Evolutionary conservation across 345 rosid species (phyloP).

Genomic region (Eutrema japonicum): DNA sequence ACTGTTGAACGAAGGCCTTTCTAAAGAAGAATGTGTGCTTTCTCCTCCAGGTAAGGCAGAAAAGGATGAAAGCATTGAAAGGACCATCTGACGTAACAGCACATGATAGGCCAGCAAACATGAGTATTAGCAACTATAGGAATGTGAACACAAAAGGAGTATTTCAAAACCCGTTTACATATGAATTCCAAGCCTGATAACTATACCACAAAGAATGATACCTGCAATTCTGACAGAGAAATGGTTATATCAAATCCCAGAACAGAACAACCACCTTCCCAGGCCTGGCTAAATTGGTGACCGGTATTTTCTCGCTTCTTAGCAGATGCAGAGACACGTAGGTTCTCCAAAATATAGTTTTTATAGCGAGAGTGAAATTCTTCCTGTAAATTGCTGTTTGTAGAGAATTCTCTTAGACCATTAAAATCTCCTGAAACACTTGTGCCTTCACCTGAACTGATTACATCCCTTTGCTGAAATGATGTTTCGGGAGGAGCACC

Average conservation of each 20-base stretch:
- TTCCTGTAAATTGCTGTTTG: conserved; percentile 37
- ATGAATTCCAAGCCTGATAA: conserved; percentile 10
- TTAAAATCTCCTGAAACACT: conserved; percentile 46
- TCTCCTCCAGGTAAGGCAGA: conserved; percentile 50
- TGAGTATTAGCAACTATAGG: conserved; percentile 23
- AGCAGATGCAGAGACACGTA: conserved; percentile 55
- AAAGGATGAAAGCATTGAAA: conserved; percentile 63
- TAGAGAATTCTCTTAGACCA: conserved; percentile 37
- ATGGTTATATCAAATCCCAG: conserved; percentile 72
- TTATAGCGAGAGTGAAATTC: conserved; percentile 47
- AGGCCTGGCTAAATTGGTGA: conserved; percentile 50
- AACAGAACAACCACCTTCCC: conserved; percentile 73
- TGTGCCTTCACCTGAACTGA: conserved; percentile 48
- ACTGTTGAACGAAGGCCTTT: conserved; percentile 46
- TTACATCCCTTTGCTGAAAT: conserved; percentile 46
- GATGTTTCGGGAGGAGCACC: conserved; percentile 47
- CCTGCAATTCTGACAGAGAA: conserved; percentile 78
- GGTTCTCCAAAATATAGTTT: conserved; percentile 67
- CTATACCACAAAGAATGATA: conserved; percentile 37
- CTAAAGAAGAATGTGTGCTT: conserved; percentile 42
- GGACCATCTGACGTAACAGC: conserved; percentile 63
- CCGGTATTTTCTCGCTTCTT: conserved; percentile 51
- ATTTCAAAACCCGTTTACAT: conserved; percentile 5
- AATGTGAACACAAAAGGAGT: conserved; percentile 22
- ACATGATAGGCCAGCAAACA: conserved; percentile 41